A percentile compares a stretch with the other conserved stretches of the same genome.
Evolutionary conservation across 2,329 filamentous ascomycete species (phyloP).

Genomic region (Cercospora nicotianae): DNA sequence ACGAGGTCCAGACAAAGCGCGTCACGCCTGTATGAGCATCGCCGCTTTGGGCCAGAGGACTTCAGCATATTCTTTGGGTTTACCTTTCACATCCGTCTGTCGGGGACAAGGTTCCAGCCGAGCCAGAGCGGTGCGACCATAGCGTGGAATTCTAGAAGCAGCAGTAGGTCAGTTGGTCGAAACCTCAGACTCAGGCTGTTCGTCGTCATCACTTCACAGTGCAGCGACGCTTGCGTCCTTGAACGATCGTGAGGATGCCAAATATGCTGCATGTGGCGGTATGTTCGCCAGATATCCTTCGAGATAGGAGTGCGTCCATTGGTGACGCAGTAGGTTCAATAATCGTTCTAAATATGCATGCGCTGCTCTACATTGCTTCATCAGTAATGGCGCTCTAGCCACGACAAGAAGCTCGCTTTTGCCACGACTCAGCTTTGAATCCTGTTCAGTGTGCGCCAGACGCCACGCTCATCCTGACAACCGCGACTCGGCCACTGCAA

Average conservation of each 20-base stretch:
- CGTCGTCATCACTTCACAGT: neutral
- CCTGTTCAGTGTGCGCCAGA: slow-evolving; percentile 2
- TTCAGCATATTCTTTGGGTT: neutral
- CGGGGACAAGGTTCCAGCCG: neutral
- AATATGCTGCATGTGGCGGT: neutral
- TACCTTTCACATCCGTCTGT: neutral
- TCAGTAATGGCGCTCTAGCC: neutral
- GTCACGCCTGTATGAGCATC: neutral
- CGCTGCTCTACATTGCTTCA: neutral
- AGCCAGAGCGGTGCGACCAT: neutral
- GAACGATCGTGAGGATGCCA: neutral
- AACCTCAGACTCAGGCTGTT: neutral
- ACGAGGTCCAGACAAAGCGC: neutral
- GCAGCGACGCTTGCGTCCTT: neutral
- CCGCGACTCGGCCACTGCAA: neutral
- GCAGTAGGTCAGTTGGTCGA: neutral
- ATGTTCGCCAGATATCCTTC: neutral
- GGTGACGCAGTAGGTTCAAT: neutral
- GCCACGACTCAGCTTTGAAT: slow-evolving; percentile 2
- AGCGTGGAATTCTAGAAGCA: neutral
- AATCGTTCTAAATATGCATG: neutral
- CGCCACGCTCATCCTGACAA: slow-evolving; percentile 5
- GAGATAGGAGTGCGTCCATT: neutral
- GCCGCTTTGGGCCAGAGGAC: neutral
- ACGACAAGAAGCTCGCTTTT: neutral